These are phyloP conservation scores for Combretum micranthum DNA, from an alignment of 345 rosid species.

Conservation along the genomic window DNA sequence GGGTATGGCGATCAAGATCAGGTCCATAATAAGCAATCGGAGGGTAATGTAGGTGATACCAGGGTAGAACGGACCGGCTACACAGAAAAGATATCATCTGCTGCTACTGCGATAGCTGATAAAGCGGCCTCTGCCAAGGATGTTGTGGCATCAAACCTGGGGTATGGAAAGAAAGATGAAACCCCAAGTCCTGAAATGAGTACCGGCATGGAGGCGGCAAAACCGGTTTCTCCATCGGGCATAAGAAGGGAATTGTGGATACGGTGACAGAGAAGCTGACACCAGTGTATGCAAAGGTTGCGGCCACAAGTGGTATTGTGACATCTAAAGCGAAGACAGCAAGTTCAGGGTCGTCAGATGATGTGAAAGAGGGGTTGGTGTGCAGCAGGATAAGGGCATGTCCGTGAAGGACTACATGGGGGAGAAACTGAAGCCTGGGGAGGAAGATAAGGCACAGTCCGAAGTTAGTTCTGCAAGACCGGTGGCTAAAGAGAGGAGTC, in stretches of 20 bases:
- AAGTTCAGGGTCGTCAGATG: not conserved
- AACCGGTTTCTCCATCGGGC: slow-evolving; percentile 16
- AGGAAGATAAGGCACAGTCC: too few species aligned
- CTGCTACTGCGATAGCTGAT: slow-evolving; percentile 34
- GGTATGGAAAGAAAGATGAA: slow-evolving; percentile 25
- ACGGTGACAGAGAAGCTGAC: slow-evolving; percentile 35
- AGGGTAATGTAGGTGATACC: not conserved
- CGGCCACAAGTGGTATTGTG: slow-evolving; percentile 31
- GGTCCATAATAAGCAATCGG: not conserved
- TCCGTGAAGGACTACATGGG: slow-evolving; percentile 41
- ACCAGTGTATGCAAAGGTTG: slow-evolving; percentile 44
- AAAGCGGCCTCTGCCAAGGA: slow-evolving; percentile 42
- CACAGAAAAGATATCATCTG: slow-evolving; percentile 31
- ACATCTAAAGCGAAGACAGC: not conserved
- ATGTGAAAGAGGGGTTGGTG: not conserved
- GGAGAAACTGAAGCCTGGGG: slow-evolving; percentile 71
- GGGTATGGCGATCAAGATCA: slow-evolving; percentile 11
- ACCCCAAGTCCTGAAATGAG: not conserved
- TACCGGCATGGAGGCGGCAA: not conserved
- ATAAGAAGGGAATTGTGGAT: slow-evolving; percentile 39
- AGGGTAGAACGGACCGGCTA: slow-evolving; percentile 24
- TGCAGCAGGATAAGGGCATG: slow-evolving; percentile 37
- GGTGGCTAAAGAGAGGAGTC: too few species aligned
- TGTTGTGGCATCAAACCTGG: slow-evolving; percentile 50
- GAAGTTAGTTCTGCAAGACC: too few species aligned